phyloP scores from a whole-genome alignment of 345 rosid species.

The Atalantia buxifolia region DNA sequence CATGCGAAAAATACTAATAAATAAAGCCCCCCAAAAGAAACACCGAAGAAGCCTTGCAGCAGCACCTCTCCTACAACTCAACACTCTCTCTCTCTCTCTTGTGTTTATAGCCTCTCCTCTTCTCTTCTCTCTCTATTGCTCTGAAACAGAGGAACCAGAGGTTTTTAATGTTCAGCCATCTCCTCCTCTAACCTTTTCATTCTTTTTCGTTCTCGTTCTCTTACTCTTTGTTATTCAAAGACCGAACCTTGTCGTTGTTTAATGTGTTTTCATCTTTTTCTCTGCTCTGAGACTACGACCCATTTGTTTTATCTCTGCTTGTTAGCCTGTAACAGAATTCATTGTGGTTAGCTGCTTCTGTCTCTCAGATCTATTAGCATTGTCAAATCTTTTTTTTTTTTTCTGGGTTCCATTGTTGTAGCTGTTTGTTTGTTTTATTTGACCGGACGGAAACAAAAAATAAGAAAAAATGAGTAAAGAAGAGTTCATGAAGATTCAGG shows the following conservation, averaged over 20 bases:
- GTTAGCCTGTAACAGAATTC: neutral
- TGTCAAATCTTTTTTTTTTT: neutral
- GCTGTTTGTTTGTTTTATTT: constrained; percentile 24
- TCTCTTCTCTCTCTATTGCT: constrained; percentile 26
- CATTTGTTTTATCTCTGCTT: constrained; percentile 21
- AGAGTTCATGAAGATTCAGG: constrained; percentile 97
- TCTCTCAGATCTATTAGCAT: constrained; percentile 48
- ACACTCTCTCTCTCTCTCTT: neutral
- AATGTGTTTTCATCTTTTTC: constrained; percentile 9
- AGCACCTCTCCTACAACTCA: neutral
- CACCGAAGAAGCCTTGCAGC: constrained; percentile 29
- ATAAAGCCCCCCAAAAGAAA: constrained; percentile 27
- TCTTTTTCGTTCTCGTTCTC: neutral
- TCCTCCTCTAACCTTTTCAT: constrained; percentile 20
- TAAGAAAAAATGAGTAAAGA: constrained; percentile 79
- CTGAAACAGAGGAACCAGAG: constrained; percentile 46
- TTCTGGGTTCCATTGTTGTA: constrained; percentile 7
- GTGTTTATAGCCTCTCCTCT: neutral
- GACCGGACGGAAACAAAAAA: neutral
- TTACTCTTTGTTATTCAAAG: constrained; percentile 12
- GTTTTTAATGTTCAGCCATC: constrained; percentile 43
- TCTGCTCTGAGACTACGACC: constrained; percentile 22
- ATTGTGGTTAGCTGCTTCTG: constrained; percentile 12
- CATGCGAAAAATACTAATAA: constrained; percentile 18
- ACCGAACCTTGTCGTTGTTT: constrained; percentile 19